phyloP scores from a whole-genome alignment of 768 basidiomycete species.

The Rhizopogon vinicolor region DNA sequence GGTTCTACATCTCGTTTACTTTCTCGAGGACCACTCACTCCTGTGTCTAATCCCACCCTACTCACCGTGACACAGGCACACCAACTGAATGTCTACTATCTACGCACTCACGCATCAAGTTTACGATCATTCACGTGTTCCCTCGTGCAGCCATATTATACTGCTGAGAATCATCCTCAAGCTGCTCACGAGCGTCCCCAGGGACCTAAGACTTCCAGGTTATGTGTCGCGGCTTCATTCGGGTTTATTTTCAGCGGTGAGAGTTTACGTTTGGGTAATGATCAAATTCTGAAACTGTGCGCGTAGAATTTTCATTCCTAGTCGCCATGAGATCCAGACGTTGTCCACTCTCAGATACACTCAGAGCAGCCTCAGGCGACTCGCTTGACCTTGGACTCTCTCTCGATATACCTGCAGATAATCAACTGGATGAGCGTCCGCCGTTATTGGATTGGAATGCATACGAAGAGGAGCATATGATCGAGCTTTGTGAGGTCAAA shows the following conservation, averaged over 20 bases:
- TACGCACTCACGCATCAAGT: slow-evolving; percentile 39
- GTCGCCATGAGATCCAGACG: slow-evolving; percentile 59
- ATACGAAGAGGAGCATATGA: slow-evolving; percentile 54
- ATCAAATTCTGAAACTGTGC: background rate
- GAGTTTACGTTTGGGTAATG: background rate
- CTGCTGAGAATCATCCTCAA: slow-evolving; percentile 30
- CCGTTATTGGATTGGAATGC: slow-evolving; percentile 40
- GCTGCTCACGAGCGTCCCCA: slow-evolving; percentile 24
- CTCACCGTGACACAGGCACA: slow-evolving; percentile 64
- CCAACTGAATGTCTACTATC: slow-evolving; percentile 48
- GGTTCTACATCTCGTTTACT: slow-evolving; percentile 54
- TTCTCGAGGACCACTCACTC: slow-evolving; percentile 50
- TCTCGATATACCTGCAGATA: slow-evolving; percentile 16
- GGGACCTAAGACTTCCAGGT: slow-evolving; percentile 34
- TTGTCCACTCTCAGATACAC: slow-evolving; percentile 34
- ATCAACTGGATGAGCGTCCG: slow-evolving; percentile 17
- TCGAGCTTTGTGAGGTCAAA: slow-evolving; percentile 59
- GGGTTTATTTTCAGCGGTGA: slow-evolving; percentile 58
- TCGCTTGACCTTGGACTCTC: slow-evolving; percentile 38
- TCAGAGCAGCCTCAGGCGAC: slow-evolving; percentile 22
- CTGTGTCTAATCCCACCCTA: slow-evolving; percentile 50
- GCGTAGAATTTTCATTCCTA: slow-evolving; percentile 49
- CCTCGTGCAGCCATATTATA: slow-evolving; percentile 36
- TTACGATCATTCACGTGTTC: slow-evolving; percentile 47
- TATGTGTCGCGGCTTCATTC: slow-evolving; percentile 57